phyloP scores from a whole-genome alignment of 495 filamentous ascomycete species.

The Acidiella bohemica region DNA sequence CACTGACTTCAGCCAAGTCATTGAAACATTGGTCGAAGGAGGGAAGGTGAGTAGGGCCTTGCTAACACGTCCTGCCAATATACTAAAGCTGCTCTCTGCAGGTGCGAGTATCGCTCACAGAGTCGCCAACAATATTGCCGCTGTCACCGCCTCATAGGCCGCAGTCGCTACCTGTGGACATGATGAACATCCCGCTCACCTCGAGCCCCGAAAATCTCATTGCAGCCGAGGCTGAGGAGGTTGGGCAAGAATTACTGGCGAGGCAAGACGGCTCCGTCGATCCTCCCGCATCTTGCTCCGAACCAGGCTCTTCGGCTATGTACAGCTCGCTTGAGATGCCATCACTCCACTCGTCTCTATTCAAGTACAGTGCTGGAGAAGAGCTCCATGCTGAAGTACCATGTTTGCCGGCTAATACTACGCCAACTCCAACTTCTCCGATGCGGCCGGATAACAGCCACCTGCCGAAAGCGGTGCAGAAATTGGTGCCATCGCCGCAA shows the following conservation, averaged over 20 bases:
- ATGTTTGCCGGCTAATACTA: no score
- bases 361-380: no score
- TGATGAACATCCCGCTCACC: slow-evolving; percentile 6
- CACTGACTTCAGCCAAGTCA: background rate
- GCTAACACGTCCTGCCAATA: background rate
- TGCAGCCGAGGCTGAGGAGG: slow-evolving; percentile 4
- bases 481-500: slow-evolving; percentile 23
- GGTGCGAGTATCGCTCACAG: background rate
- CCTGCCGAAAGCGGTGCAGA: slow-evolving; percentile 26
- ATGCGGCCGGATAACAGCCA: no score
- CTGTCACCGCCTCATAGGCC: slow-evolving; percentile 21
- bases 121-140: slow-evolving; percentile 51
- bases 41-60: background rate
- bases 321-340: background rate
- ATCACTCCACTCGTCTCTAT: no score
- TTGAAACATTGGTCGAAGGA: slow-evolving; percentile 25
- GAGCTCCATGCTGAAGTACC: no score
- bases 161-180: background rate
- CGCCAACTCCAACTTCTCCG: no score
- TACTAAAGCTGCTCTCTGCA: slow-evolving; percentile 11
- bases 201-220: slow-evolving; percentile 16
- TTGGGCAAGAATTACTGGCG: background rate
- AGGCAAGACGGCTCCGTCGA: no score
- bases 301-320: no score
- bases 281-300: no score